phyloP scores from a whole-genome alignment of 1,284 basidiomycete species.

The Amylostereum areolatum region DNA sequence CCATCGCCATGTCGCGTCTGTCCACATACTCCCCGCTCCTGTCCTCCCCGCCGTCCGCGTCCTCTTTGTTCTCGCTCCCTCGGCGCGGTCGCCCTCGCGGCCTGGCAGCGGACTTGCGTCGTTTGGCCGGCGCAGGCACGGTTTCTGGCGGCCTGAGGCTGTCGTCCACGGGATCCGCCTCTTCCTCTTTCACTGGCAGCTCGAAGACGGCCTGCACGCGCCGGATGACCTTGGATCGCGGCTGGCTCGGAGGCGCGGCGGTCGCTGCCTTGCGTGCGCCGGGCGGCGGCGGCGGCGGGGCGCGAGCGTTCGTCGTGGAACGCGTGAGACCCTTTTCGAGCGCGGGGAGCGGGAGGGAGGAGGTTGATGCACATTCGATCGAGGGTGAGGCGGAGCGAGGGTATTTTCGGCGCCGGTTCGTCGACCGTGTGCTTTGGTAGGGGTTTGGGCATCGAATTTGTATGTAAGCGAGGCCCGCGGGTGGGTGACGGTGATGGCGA shows the following conservation, averaged over 20 bases:
- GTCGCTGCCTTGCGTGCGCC: background rate
- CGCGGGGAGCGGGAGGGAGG: slow-evolving; percentile 6
- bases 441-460: too few species aligned
- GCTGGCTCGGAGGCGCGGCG: background rate
- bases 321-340: background rate
- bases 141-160: background rate
- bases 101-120: slow-evolving; percentile 1
- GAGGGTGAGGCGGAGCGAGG: slow-evolving; percentile 15
- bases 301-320: slow-evolving; percentile 3
- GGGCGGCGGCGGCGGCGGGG: too few species aligned
- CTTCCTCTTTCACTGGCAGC: slow-evolving; percentile 14
- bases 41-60: slow-evolving; percentile 9
- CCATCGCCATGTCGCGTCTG: background rate
- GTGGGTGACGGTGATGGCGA: too few species aligned
- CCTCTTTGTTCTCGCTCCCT: slow-evolving; percentile 5
- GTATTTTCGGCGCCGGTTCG: too few species aligned
- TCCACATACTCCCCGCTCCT: slow-evolving; percentile 1
- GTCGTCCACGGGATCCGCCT: slow-evolving; percentile 2
- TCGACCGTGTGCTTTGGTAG: too few species aligned
- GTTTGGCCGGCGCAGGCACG: background rate
- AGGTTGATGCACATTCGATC: slow-evolving; percentile 19
- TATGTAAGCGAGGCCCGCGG: too few species aligned
- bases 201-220: slow-evolving; percentile 13
- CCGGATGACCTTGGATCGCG: slow-evolving; percentile 8
- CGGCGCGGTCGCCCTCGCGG: slow-evolving; percentile 1